Evolutionary conservation across 2,329 filamentous ascomycete species (phyloP).

Genomic region (Sclerotinia nivalis): DNA sequence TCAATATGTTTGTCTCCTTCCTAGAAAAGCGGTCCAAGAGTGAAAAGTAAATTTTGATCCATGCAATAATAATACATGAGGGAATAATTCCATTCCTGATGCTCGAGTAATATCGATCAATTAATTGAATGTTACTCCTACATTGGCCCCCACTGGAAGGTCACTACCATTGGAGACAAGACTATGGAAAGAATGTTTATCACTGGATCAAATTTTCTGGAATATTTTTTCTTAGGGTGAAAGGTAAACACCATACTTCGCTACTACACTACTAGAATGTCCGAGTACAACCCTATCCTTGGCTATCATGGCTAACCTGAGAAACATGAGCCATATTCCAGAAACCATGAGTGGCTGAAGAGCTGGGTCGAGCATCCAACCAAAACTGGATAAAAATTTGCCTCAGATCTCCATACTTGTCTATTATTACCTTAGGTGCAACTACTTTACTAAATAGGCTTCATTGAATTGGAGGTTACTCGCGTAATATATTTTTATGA

Average conservation of each 20-base stretch:
- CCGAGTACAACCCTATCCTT: background rate
- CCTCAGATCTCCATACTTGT: background rate
- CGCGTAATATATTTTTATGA: background rate
- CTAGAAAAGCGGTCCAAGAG: too few species aligned
- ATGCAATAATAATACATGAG: background rate
- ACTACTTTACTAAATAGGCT: background rate
- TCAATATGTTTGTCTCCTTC: too few species aligned
- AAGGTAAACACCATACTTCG: background rate
- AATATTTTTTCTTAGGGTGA: background rate
- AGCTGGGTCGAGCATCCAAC: background rate
- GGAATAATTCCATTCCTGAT: too few species aligned
- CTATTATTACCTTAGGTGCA: background rate
- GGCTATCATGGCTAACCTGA: background rate
- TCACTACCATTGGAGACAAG: background rate
- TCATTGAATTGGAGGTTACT: background rate
- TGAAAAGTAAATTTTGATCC: background rate
- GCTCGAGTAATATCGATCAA: too few species aligned
- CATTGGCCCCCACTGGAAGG: background rate
- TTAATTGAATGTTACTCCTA: background rate
- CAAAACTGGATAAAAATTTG: background rate
- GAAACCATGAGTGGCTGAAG: slow-evolving; percentile 16
- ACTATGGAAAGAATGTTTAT: background rate
- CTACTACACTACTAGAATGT: background rate
- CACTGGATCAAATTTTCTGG: background rate
- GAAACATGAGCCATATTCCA: background rate